Conservation (phyloP, 257 asterid species). For the Anisodus acutangulus region DNA sequence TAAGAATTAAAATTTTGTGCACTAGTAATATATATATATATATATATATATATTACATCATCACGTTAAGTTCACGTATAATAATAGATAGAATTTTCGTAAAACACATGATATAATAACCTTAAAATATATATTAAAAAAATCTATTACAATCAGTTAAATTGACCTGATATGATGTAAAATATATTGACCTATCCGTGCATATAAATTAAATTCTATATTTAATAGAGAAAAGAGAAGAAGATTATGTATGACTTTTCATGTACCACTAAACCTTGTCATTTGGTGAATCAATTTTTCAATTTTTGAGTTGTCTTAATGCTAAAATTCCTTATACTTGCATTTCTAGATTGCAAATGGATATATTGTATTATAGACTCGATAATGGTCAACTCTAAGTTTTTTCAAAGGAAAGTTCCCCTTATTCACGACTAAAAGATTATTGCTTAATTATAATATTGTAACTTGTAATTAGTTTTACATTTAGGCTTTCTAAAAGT, state of each 20-base stretch:
- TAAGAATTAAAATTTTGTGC: no score
- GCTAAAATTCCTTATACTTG: not conserved
- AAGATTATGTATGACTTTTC: not conserved
- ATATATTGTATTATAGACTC: not conserved
- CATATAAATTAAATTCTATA: not conserved
- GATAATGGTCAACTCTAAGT: no score
- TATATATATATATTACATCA: no score
- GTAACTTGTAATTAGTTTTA: not conserved
- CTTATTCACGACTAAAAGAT: not conserved
- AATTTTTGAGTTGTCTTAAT: not conserved
- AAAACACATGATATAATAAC: no score
- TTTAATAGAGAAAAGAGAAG: not conserved
- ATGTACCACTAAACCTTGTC: not conserved
- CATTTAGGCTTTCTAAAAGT: not conserved
- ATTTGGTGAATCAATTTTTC: not conserved
- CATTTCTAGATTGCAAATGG: not conserved
- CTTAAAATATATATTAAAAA: no score
- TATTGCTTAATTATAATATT: slow-evolving; percentile 3
- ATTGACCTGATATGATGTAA: no score
- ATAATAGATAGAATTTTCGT: no score
- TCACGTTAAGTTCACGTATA: no score
- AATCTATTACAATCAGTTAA: no score
- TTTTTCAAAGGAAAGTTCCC: not conserved
- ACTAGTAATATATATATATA: no score
- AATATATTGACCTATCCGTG: no score